phyloP scores from a whole-genome alignment of 2,329 filamentous ascomycete species.

The Claviceps pusilla region DNA sequence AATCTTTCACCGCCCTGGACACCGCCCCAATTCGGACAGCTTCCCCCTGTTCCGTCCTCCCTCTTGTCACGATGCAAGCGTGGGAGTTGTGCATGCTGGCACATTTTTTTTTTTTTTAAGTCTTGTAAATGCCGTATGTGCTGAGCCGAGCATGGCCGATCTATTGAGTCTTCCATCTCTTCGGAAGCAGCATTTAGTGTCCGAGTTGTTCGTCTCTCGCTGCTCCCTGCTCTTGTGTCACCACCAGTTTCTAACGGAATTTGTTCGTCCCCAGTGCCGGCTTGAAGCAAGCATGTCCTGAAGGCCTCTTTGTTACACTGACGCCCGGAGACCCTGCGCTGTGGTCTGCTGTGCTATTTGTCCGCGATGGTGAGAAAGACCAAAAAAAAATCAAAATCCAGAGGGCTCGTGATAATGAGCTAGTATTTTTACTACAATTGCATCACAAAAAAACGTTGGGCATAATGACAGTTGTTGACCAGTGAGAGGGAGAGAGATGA shows the following conservation, averaged over 20 bases:
- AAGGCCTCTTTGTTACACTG: constrained; percentile 75
- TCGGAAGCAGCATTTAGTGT: constrained; percentile 59
- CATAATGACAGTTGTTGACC: background rate
- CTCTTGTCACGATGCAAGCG: background rate
- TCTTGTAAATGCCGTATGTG: background rate
- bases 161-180: constrained; percentile 38
- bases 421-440: background rate
- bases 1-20: constrained; percentile 10
- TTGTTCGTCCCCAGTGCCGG: constrained; percentile 42
- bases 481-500: background rate
- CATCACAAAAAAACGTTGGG: background rate
- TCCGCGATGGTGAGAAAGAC: constrained; percentile 54
- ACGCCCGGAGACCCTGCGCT: constrained; percentile 65
- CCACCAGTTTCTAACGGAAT: background rate
- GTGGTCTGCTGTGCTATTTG: constrained; percentile 86
- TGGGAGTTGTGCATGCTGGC: background rate
- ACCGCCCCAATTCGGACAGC: constrained; percentile 3
- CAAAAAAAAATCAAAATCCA: background rate
- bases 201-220: constrained; percentile 56
- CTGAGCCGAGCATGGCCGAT: constrained; percentile 6
- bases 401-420: background rate
- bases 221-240: background rate
- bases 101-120: background rate
- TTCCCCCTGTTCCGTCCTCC: background rate
- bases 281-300: constrained; percentile 66